These are phyloP conservation scores for Ustilago xerochloae DNA, from an alignment of 1,284 basidiomycete species.

Conservation along the genomic window DNA sequence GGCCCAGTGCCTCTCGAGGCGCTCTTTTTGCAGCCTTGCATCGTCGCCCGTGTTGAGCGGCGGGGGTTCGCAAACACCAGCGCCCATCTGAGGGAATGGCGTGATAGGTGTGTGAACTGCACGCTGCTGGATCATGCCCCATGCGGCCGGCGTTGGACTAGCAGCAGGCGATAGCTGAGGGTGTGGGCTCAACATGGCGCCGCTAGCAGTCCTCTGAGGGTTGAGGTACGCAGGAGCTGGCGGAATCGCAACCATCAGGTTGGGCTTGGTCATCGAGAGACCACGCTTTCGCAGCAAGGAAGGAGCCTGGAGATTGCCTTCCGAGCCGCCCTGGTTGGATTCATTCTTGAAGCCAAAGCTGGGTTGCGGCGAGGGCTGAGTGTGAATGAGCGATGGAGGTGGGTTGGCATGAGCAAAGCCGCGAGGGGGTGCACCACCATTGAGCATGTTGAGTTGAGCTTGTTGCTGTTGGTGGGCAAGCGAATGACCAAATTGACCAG, in stretches of 20 bases:
- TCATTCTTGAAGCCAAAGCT: conserved; percentile 26
- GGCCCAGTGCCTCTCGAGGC: conserved; percentile 59
- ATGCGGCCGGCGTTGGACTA: conserved; percentile 49
- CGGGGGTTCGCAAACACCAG: conserved; percentile 47
- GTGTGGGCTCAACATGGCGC: conserved; percentile 42
- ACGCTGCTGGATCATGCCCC: conserved; percentile 61
- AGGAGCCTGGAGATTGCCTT: conserved; percentile 31
- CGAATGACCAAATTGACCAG: conserved; percentile 6
- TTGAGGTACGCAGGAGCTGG: conserved; percentile 54
- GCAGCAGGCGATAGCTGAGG: conserved; percentile 38
- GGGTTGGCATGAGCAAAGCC: conserved; percentile 21
- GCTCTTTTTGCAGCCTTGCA: conserved; percentile 54
- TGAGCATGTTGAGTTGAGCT: conserved; percentile 31
- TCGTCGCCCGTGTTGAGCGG: conserved; percentile 53
- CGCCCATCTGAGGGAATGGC: conserved; percentile 52
- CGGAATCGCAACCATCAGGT: conserved; percentile 59
- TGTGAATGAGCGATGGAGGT: conserved; percentile 51
- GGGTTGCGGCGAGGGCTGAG: conserved; percentile 53
- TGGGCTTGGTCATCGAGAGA: conserved; percentile 58
- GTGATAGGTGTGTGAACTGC: conserved; percentile 60
- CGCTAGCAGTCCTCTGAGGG: conserved; percentile 30
- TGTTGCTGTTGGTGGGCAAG: conserved; percentile 29
- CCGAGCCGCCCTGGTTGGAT: conserved; percentile 1
- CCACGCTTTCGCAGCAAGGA: conserved; percentile 61
- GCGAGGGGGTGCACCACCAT: conserved; percentile 10